Evolutionary conservation across 1,284 basidiomycete genomes (phyloP).

Genomic region (Malassezia dermatis): DNA sequence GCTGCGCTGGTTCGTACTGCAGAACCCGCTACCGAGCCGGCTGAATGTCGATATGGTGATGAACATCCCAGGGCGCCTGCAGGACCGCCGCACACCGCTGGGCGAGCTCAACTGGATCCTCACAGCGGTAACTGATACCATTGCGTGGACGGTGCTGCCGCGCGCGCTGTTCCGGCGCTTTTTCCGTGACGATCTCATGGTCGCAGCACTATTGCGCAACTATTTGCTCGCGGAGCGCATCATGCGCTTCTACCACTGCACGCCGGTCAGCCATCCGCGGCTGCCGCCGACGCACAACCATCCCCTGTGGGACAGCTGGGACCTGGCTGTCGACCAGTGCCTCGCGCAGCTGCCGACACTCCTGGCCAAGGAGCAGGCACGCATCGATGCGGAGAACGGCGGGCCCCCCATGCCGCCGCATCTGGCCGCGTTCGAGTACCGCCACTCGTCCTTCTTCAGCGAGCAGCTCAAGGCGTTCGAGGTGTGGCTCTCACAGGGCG

Average conservation of each 20-base stretch:
- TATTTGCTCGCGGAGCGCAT: slow-evolving; percentile 93
- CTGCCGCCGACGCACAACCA: slow-evolving; percentile 91
- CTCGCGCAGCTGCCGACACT: slow-evolving; percentile 81
- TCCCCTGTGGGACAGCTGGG: slow-evolving; percentile 92
- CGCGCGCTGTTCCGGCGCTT: slow-evolving; percentile 83
- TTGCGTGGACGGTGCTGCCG: slow-evolving; percentile 95
- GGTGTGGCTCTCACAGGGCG: slow-evolving; percentile 66
- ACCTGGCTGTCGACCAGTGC: slow-evolving; percentile 91
- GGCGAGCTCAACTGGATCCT: slow-evolving; percentile 99
- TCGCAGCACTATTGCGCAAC: slow-evolving; percentile 90
- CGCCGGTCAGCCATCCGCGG: slow-evolving; percentile 81
- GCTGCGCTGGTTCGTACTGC: slow-evolving; percentile 83
- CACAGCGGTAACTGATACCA: slow-evolving; percentile 95
- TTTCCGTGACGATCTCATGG: slow-evolving; percentile 88
- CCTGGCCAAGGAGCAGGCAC: slow-evolving; percentile 59
- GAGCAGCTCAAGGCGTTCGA: slow-evolving; percentile 96
- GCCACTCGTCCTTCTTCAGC: slow-evolving; percentile 86
- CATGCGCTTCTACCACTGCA: slow-evolving; percentile 97
- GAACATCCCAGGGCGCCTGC: slow-evolving; percentile 89
- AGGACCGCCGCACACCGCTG: slow-evolving; percentile 85
- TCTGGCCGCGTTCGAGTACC: slow-evolving; percentile 54
- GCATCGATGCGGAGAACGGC: slow-evolving; percentile 45
- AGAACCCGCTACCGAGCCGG: slow-evolving; percentile 58
- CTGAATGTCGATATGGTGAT: slow-evolving; percentile 75
- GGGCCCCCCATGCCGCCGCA: slow-evolving; percentile 47